Evolutionary conservation across 2,329 filamentous ascomycete genomes (phyloP).

Genomic region (Colletotrichum viniferum): DNA sequence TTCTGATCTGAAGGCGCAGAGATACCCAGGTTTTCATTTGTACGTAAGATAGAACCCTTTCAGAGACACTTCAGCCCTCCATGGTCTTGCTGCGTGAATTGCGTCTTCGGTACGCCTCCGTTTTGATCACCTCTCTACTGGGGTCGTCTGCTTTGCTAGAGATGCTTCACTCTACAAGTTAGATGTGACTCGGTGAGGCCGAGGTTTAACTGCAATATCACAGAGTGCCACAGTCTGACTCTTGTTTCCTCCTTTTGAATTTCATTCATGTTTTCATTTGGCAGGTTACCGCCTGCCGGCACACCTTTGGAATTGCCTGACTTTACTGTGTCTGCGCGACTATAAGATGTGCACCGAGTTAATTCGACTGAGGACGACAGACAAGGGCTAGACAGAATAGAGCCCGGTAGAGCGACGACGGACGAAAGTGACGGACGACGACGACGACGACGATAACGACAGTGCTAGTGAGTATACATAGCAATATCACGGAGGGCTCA

Average conservation of each 20-base stretch:
- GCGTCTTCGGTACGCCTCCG: neutral
- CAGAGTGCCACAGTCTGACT: neutral
- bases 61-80: neutral
- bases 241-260: neutral
- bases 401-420: neutral
- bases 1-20: neutral
- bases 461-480: neutral
- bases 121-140: neutral
- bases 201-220: neutral
- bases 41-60: neutral
- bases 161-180: neutral
- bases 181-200: neutral
- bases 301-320: neutral
- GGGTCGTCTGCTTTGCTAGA: neutral
- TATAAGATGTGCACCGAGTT: neutral
- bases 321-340: neutral
- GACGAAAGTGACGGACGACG: neutral
- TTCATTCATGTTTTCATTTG: neutral
- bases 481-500: neutral
- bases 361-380: neutral
- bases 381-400: neutral
- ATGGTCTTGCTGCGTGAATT: neutral
- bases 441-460: neutral
- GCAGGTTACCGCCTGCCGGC: neutral
- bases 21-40: neutral